Conservation (phyloP, 2,329 filamentous ascomycete species). For the Arthroderma sp. region DNA sequence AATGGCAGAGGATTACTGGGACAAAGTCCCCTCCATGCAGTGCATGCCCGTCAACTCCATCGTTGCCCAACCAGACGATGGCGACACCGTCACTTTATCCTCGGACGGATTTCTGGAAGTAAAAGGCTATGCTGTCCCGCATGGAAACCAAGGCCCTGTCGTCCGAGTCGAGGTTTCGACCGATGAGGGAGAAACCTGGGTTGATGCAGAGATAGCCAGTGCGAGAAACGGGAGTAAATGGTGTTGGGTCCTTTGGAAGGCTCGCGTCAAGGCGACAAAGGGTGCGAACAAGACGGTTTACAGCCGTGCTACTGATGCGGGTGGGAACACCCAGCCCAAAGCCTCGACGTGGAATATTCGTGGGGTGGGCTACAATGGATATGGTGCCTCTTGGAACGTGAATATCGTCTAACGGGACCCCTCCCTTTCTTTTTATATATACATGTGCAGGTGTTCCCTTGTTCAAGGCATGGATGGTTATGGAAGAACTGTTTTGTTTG, state of each 20-base stretch:
- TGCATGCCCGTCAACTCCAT: constrained; percentile 47
- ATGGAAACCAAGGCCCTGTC: constrained; percentile 40
- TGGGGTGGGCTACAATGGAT: constrained; percentile 49
- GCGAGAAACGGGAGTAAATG: constrained; percentile 30
- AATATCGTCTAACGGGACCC: constrained; percentile 22
- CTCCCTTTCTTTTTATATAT: background rate
- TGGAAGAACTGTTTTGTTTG: no score
- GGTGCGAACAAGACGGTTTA: constrained; percentile 34
- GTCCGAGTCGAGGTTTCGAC: constrained; percentile 40
- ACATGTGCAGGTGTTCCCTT: no score
- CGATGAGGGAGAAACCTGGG: constrained; percentile 40
- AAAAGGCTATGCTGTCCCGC: constrained; percentile 44
- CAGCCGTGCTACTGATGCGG: constrained; percentile 42
- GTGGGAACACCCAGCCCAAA: constrained; percentile 38
- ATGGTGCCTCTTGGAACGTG: constrained; percentile 40
- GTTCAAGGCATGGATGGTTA: no score
- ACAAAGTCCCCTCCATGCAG: constrained; percentile 36
- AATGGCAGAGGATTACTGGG: constrained; percentile 42
- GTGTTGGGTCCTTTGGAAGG: constrained; percentile 46
- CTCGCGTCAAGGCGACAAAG: constrained; percentile 24
- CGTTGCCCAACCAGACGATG: constrained; percentile 35
- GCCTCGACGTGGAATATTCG: constrained; percentile 44
- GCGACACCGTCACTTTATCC: constrained; percentile 29
- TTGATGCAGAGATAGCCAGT: constrained; percentile 30
- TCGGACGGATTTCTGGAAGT: constrained; percentile 34